Base-by-base conservation (phyloP, 352 stramenopile genomes). In the Phytopythium aichiense region DNA sequence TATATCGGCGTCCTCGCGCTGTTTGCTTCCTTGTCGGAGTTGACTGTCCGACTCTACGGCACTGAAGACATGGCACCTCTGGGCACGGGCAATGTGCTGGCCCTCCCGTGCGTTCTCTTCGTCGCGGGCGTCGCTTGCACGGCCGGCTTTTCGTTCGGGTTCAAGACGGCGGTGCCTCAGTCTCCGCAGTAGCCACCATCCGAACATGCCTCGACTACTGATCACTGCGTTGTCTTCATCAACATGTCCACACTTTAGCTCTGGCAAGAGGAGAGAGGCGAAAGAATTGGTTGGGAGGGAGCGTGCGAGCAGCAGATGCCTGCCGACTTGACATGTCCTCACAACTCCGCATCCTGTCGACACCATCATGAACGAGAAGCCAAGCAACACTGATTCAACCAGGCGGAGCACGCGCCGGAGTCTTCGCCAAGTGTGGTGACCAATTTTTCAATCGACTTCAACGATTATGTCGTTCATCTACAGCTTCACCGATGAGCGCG, bases 21-120 rank as follows among this genome's bases (percentile, higher is more conserved):
- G 22, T 92, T 91, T 57, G 71, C 75, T 6, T 70, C 78, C 20
- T 72, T 70, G n/a, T 84, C 78, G 3, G 76, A 92, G 56, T 64
- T 92, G 48, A 86, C 81, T 23, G 81, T 90, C 38, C 81, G 89
- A 61, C 65, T 91, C 35, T 92, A 91, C 57, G 83, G 83, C 56
- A 86, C 84, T 1, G 76, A 88, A 42, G 76, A 74, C 20, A 83
- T 91, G 56, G 66, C 83, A 2, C 77, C 79, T 0, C 8, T 91
- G 33, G 83, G 81, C 25, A 89, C 77, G 7, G 72, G 69, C 46
- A 89, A 91, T 46, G 71, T 84, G 31, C 74, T 90, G 49, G 74
- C 74, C 1, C 65, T 91, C 38, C 74, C 82, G 4, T 83, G 77
- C 48, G 69, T 89, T 52, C 66, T 91, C 25, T 91, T 91, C 56